Base-by-base conservation (phyloP, 148 eudicot genomes). In the Rhododendron ovatum region DNA sequence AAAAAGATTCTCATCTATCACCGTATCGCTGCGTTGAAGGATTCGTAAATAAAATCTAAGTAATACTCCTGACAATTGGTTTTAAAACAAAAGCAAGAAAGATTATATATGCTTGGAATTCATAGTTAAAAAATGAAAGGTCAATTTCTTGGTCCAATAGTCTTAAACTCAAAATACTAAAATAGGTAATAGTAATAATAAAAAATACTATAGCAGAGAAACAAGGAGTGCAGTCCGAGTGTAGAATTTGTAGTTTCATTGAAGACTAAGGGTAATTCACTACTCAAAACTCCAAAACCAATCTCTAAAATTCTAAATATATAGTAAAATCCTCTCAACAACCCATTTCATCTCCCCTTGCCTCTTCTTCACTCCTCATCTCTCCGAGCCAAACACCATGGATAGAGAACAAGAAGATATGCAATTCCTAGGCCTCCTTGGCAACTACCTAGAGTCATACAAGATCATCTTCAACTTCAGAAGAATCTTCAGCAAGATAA, bases 361-460 rank as follows among this genome's bases (percentile, higher is more conserved):
- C 28, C 28, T 24, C 69, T 18, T 35, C 22, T 20, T 33, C 78
- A 17, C n/a, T 20, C n/a, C 7, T 20, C 78, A 75, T 75, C 39
- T 12, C 39, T 17, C 61, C 76, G 6, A 47, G 2, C 28, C 47
- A 77, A 39, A 24, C 80, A 41, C 33, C 76, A 86, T 89, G 90
- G 88, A 89, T 57, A 86, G 76, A 86, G 90, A 86, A 65, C 90
- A 89, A 84, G 88, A 89, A 73, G 88, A 89, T 5, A 37, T 86
- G 75, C 88, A 89, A 76, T 89, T 86, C 48, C 84, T 89, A 22
- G 88, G 88, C 17, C 67, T 86, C 85, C 75, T 86, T 76, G 87
- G 22, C 20, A 55, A 17, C 61, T 55, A 15, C 61, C 17, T 17
- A 75, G 90, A 89, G 80, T 84, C 90, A 41, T 80, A 37, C 85